Conservation (phyloP, 2,329 filamentous ascomycete species). For the Byssoonygena ceratinophila region DNA sequence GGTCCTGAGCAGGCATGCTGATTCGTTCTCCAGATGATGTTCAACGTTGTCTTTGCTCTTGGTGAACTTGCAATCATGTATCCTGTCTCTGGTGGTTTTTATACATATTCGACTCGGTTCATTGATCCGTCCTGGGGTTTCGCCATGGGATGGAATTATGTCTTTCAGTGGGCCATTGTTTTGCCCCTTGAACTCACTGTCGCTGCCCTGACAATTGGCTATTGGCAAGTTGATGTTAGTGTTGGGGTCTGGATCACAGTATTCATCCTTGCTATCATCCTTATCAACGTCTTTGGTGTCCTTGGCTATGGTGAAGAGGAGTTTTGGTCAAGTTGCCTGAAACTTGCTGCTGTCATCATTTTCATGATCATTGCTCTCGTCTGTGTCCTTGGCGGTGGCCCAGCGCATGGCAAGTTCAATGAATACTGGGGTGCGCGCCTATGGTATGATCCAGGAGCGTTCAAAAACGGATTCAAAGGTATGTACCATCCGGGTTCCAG, state of each 20-base stretch:
- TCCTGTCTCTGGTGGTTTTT: slow-evolving; percentile 53
- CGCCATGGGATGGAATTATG: slow-evolving; percentile 49
- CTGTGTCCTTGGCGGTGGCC: slow-evolving; percentile 36
- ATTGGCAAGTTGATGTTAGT: slow-evolving; percentile 45
- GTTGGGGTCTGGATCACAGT: slow-evolving; percentile 50
- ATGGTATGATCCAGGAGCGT: slow-evolving; percentile 39
- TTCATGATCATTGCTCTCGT: slow-evolving; percentile 81
- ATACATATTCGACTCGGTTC: slow-evolving; percentile 51
- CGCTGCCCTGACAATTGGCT: slow-evolving; percentile 66
- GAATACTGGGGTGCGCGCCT: slow-evolving; percentile 27
- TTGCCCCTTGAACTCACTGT: slow-evolving; percentile 74
- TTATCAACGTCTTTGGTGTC: slow-evolving; percentile 73
- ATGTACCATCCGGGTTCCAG: neutral
- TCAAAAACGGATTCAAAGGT: slow-evolving; percentile 37
- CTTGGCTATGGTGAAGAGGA: slow-evolving; percentile 77
- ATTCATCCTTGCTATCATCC: slow-evolving; percentile 60
- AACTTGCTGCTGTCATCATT: slow-evolving; percentile 68
- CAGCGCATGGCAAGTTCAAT: slow-evolving; percentile 25
- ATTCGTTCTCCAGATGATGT: slow-evolving; percentile 39
- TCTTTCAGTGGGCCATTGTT: slow-evolving; percentile 71
- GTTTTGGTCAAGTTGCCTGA: slow-evolving; percentile 69
- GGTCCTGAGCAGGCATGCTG: neutral
- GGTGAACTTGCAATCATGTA: slow-evolving; percentile 53
- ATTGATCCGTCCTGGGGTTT: slow-evolving; percentile 49
- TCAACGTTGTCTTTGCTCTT: slow-evolving; percentile 50